Conservation (phyloP, 2,329 filamentous ascomycete species). For the Epichloe festucae region DNA sequence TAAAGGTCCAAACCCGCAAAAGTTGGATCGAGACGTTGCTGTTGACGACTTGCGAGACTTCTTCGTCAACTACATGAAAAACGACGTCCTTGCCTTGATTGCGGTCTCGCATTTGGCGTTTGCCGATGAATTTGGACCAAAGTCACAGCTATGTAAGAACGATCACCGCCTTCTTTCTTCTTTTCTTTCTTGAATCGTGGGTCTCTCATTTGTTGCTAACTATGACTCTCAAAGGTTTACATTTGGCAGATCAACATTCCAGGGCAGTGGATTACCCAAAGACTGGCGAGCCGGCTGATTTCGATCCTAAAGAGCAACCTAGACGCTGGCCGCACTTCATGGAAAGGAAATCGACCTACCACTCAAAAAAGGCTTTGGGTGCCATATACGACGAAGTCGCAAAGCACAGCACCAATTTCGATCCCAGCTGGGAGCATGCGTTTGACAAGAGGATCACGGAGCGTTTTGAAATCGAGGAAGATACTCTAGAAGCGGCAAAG, state of each 20-base stretch:
- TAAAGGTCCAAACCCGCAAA: conserved; percentile 39
- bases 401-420: conserved; percentile 47
- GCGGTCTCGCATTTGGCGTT: conserved; percentile 70
- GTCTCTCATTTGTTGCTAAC: background rate
- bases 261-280: conserved; percentile 91
- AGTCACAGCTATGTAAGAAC: conserved; percentile 49
- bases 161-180: background rate
- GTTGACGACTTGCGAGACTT: conserved; percentile 67
- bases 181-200: background rate
- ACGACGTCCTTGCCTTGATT: conserved; percentile 68
- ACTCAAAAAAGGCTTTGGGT: conserved; percentile 61
- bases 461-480: conserved; percentile 42
- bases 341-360: conserved; percentile 55
- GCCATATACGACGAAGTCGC: conserved; percentile 66
- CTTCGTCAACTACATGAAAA: conserved; percentile 88
- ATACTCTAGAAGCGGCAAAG: conserved; percentile 44
- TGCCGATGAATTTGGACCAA: conserved; percentile 59
- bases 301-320: conserved; percentile 49
- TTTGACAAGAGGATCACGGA: conserved; percentile 68
- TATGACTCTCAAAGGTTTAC: conserved; percentile 33
- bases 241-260: conserved; percentile 71
- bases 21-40: conserved; percentile 49
- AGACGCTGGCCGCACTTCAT: conserved; percentile 74
- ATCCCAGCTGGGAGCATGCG: conserved; percentile 53
- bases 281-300: conserved; percentile 64